phyloP scores from a whole-genome alignment of 371 early-diverging fungal genomes.

The Parasitella parasitica region DNA sequence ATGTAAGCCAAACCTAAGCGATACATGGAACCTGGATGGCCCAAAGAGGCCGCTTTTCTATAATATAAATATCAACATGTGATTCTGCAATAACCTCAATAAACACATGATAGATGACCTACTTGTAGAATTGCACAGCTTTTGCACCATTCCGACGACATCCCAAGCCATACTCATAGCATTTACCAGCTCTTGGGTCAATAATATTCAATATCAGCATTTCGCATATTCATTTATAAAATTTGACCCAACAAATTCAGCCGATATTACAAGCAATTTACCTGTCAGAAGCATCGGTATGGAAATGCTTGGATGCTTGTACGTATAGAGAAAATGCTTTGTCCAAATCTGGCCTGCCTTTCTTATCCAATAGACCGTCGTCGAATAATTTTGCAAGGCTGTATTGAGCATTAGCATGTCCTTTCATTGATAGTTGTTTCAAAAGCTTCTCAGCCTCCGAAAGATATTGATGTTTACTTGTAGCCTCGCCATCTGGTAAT shows the following conservation, averaged over 20 bases:
- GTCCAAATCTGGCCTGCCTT: slow-evolving; percentile 54
- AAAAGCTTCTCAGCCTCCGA: slow-evolving; percentile 59
- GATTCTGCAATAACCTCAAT: too few species aligned
- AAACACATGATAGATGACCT: neutral
- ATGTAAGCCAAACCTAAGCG: slow-evolving; percentile 73
- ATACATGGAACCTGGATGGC: slow-evolving; percentile 79
- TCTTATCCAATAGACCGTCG: slow-evolving; percentile 45
- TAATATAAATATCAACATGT: neutral
- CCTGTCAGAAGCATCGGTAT: slow-evolving; percentile 63
- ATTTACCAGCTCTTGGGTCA: slow-evolving; percentile 56
- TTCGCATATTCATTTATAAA: neutral
- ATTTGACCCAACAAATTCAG: neutral
- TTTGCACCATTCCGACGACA: slow-evolving; percentile 59
- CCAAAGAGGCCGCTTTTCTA: slow-evolving; percentile 73
- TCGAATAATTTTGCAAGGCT: slow-evolving; percentile 62
- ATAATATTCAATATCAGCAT: neutral
- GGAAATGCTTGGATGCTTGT: slow-evolving; percentile 63
- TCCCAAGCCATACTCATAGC: slow-evolving; percentile 70
- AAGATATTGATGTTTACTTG: slow-evolving; percentile 19
- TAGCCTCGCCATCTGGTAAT: slow-evolving; percentile 13
- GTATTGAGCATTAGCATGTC: slow-evolving; percentile 58
- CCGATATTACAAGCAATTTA: neutral
- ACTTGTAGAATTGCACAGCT: slow-evolving; percentile 72
- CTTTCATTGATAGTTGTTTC: slow-evolving; percentile 50
- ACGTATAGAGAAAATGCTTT: slow-evolving; percentile 66